A percentile compares a stretch with the other conserved stretches of the same genome.
These are phyloP conservation scores for Dactylellina parvicollis DNA, from an alignment of 2,329 filamentous ascomycete species.

Conservation along the genomic window DNA sequence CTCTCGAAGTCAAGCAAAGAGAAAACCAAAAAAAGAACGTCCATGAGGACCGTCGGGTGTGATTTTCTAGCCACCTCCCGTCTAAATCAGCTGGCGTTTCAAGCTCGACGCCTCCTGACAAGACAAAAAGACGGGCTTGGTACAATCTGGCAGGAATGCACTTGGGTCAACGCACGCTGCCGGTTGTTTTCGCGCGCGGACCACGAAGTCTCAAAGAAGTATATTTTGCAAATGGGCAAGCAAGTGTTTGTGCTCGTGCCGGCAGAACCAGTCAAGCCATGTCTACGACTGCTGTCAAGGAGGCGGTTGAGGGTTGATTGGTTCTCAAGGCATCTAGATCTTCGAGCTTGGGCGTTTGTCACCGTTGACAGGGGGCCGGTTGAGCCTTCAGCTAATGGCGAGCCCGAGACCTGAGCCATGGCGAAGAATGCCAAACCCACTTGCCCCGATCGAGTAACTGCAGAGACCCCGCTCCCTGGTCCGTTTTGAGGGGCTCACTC, in stretches of 20 bases:
- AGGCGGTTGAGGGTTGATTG: conserved; percentile 37
- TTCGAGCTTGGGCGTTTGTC: conserved; percentile 40
- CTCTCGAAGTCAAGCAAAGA: not conserved
- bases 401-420: conserved; percentile 39
- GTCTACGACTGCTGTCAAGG: conserved; percentile 20
- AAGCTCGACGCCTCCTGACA: conserved; percentile 47
- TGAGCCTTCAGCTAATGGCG: conserved; percentile 48
- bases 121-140: conserved; percentile 22
- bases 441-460: conserved; percentile 37
- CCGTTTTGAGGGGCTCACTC: conserved; percentile 44
- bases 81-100: conserved; percentile 49
- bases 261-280: conserved; percentile 24
- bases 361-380: conserved; percentile 20
- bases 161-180: too few relatives aligned
- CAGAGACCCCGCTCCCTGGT: conserved; percentile 41
- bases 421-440: conserved; percentile 52
- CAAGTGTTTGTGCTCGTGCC: not conserved
- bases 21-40: conserved; percentile 52
- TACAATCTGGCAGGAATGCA: conserved; percentile 23
- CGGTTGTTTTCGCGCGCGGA: conserved; percentile 1
- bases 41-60: conserved; percentile 2
- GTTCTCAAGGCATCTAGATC: conserved; percentile 24
- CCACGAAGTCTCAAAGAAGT: not conserved
- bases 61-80: conserved; percentile 25
- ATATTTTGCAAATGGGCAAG: conserved; percentile 21